These are phyloP conservation scores for Mycosphaerella sp. DNA, from an alignment of 2,329 filamentous ascomycete species.

Conservation along the genomic window DNA sequence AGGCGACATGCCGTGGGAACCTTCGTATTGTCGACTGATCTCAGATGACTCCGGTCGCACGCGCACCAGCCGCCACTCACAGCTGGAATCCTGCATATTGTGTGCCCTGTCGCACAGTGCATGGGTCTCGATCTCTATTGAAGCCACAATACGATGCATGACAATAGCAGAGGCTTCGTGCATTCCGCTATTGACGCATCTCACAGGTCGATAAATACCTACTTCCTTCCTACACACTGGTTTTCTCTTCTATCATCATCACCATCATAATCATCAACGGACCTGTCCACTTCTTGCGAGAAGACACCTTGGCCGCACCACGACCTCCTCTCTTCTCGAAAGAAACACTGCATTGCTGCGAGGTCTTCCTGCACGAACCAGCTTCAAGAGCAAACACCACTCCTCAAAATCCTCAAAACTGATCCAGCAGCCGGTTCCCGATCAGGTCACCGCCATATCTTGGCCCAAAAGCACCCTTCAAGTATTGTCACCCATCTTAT, in stretches of 20 bases:
- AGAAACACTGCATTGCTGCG: slow-evolving; percentile 4
- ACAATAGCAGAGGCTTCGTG: slow-evolving; percentile 5
- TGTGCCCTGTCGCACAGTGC: not conserved
- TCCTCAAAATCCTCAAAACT: not conserved
- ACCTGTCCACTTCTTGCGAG: slow-evolving; percentile 7
- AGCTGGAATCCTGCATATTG: not conserved
- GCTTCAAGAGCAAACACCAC: slow-evolving; percentile 12
- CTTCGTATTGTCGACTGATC: slow-evolving; percentile 3
- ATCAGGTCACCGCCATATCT: slow-evolving; percentile 15
- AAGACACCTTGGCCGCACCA: not conserved
- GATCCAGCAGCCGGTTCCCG: slow-evolving; percentile 6
- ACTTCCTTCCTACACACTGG: not conserved
- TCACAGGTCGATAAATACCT: slow-evolving; percentile 5
- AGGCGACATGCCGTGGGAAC: not conserved
- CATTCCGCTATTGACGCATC: slow-evolving; percentile 3
- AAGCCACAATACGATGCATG: slow-evolving; percentile 2
- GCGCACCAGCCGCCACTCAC: not conserved
- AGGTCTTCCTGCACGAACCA: not conserved
- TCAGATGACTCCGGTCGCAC: slow-evolving; percentile 1
- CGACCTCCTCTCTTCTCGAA: slow-evolving; percentile 2
- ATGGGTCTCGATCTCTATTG: slow-evolving; percentile 5
- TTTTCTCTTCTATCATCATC: too few relatives aligned
- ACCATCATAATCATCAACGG: not conserved
- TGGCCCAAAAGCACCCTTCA: not conserved
- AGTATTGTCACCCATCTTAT: slow-evolving; percentile 4